Base-by-base conservation (phyloP, 768 basidiomycete species). In the Suillus bovinus region DNA sequence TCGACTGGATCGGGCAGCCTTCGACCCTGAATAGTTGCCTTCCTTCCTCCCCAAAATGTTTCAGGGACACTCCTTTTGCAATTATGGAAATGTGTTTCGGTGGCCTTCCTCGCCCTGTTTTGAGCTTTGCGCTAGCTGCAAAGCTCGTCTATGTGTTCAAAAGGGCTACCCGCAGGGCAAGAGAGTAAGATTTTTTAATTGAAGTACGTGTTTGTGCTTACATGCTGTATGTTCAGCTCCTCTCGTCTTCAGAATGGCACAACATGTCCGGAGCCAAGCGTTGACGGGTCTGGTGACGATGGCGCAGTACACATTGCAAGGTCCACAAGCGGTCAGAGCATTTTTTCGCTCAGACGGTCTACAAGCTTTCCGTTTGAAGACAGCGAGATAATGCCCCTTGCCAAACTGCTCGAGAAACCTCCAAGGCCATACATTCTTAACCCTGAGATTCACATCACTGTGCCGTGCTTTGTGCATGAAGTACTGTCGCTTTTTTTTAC, bases 1-100 rank as follows among this genome's bases (percentile, higher is more conserved):
- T 66, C 14, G 64, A 66, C 59, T 66, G 64, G 64, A 46, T 58
- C 24, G 64, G 64, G 10, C 54, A 47, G 13, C 46, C 42, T 16
- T 58, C 62, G 4, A 46, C 34, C 8, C 27, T 58, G 22, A 60
- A 44, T 31, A 66, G n/a, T 44, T 52, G 31, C 41, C 47, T 66
- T 27, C 64, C 64, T 11, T 38, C 41, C 7, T 49, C 38, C 24
- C 64, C 64, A 5, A 49, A 11, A 11, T 63, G 62, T 27, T 66
- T 60, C 62, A 11, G 10, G 38, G 33, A 62, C 3, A 33, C 13
- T n/a, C 41, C 64, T 31, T 59, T 38, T n/a, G 47, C 13, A 27
- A 49, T 13, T 8, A 16, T 9, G 6, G 33, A 34, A 33, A 39
- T 39, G 5, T 20, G 3, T 16, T 10, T 24, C 0, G 54, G 27